These are phyloP conservation scores for Ormosia emarginata DNA, from an alignment of 306 rosid genomes.

Conservation along the genomic window DNA sequence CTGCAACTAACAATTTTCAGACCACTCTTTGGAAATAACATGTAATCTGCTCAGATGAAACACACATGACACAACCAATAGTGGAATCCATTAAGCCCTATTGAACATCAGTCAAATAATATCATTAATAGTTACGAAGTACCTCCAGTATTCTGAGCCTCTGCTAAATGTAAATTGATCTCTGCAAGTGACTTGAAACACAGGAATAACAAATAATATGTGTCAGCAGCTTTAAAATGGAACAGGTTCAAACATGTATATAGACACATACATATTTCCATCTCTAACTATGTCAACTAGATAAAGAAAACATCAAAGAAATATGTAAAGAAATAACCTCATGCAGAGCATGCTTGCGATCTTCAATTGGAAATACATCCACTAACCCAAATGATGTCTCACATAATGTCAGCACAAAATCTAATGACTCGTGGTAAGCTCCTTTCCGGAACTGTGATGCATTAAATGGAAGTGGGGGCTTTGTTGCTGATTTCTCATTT, in stretches of 20 bases:
- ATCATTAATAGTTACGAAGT: slow-evolving; percentile 25
- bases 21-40: slow-evolving; percentile 3
- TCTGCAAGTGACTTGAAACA: slow-evolving; percentile 76
- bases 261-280: not conserved
- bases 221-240: slow-evolving; percentile 25
- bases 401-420: slow-evolving; percentile 83
- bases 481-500: slow-evolving; percentile 60
- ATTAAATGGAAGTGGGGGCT: slow-evolving; percentile 82
- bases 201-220: slow-evolving; percentile 20
- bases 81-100: slow-evolving; percentile 10
- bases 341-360: slow-evolving; percentile 78
- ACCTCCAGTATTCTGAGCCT: slow-evolving; percentile 84
- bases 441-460: slow-evolving; percentile 72
- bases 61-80: not conserved
- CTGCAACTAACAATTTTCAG: not conserved
- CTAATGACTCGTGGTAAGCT: slow-evolving; percentile 83
- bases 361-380: slow-evolving; percentile 92
- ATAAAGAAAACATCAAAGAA: slow-evolving; percentile 28
- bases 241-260: not conserved
- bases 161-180: slow-evolving; percentile 66
- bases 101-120: slow-evolving; percentile 13
- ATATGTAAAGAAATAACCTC: slow-evolving; percentile 58
- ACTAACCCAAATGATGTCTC: slow-evolving; percentile 92
- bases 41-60: not conserved
- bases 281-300: slow-evolving; percentile 5